Conservation (phyloP, 2,329 filamentous ascomycete genomes). For the Neofusicoccum laricinum region DNA sequence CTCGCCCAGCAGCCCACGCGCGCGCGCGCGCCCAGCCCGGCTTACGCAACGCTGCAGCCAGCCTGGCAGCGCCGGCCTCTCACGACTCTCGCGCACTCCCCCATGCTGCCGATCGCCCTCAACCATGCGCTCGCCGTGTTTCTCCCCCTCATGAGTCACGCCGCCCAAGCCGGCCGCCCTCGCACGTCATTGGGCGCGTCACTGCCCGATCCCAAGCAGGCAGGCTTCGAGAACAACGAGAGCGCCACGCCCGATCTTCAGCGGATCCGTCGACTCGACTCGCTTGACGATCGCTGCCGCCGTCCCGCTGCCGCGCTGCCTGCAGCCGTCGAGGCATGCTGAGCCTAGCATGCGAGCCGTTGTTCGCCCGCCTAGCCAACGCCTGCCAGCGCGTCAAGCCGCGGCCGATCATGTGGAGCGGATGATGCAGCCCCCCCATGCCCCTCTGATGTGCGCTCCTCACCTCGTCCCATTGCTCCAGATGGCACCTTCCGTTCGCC, state of each 20-base stretch:
- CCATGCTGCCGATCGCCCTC: conserved; percentile 7
- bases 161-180: not conserved
- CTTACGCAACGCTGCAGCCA: not conserved
- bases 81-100: not conserved
- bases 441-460: not conserved
- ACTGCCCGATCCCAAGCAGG: conserved; percentile 1
- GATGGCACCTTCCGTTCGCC: not conserved
- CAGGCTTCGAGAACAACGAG: conserved; percentile 10
- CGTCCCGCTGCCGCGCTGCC: conserved; percentile 9
- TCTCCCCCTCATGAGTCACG: conserved; percentile 6
- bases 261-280: conserved; percentile 10
- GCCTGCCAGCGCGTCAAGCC: not conserved
- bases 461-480: not conserved
- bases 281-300: conserved; percentile 6
- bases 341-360: not conserved
- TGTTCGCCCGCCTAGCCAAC: not conserved
- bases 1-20: not conserved
- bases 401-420: conserved; percentile 13
- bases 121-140: conserved; percentile 4
- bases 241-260: conserved; percentile 10
- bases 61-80: not conserved
- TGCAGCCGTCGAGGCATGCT: not conserved
- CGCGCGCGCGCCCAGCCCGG: not conserved
- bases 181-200: conserved; percentile 14
- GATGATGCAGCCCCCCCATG: not conserved